phyloP scores from a whole-genome alignment of 2,329 filamentous ascomycete genomes.

The Penicillium vulpinum region DNA sequence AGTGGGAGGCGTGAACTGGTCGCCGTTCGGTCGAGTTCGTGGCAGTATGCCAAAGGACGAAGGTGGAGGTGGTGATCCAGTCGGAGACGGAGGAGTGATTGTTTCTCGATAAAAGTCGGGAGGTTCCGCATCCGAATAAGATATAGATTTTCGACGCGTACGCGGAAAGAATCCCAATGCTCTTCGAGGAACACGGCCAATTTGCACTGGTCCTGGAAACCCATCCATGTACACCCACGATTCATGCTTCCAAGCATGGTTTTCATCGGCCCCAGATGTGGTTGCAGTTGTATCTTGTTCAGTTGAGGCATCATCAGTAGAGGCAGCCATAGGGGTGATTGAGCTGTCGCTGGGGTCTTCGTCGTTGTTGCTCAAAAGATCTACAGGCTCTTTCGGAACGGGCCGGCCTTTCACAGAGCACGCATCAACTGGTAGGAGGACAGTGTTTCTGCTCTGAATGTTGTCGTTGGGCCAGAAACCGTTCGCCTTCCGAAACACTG shows the following conservation, averaged over 20 bases:
- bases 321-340: conserved; percentile 27
- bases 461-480: conserved; percentile 93
- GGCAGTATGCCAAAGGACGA: conserved; percentile 29
- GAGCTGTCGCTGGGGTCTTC: conserved; percentile 39
- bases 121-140: conserved; percentile 61
- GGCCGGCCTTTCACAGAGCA: conserved; percentile 77
- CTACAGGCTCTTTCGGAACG: conserved; percentile 36
- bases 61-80: conserved; percentile 29
- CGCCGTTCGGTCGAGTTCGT: conserved; percentile 30
- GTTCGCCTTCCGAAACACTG: conserved; percentile 82
- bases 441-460: conserved; percentile 76
- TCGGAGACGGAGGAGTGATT: conserved; percentile 28
- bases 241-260: conserved; percentile 78
- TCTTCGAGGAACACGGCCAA: conserved; percentile 77
- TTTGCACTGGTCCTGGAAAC: conserved; percentile 71
- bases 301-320: conserved; percentile 5
- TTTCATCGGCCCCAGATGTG: conserved; percentile 52
- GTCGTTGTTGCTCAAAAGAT: conserved; percentile 28
- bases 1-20: conserved; percentile 30
- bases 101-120: conserved; percentile 34
- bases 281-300: conserved; percentile 12
- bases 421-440: conserved; percentile 84
- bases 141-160: conserved; percentile 75
- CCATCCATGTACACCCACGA: conserved; percentile 83
- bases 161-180: conserved; percentile 90